A percentile compares a stretch with the other conserved stretches of the same genome.
Conservation (phyloP, 495 filamentous ascomycete species). For the Penicillium mononematosum region DNA sequence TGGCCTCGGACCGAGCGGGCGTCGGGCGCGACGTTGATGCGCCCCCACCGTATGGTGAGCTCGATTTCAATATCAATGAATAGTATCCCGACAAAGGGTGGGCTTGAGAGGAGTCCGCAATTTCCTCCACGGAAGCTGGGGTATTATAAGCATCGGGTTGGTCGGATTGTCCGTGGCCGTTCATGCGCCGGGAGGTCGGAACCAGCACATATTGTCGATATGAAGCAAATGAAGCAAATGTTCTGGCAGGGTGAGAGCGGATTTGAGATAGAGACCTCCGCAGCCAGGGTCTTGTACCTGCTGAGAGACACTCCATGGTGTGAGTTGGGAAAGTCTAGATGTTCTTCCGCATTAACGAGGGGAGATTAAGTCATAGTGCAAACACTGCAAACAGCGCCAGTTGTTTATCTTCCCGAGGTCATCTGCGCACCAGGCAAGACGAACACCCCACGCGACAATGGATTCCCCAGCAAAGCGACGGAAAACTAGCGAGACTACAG, state of each 20-base stretch:
- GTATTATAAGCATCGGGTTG: conserved; percentile 13
- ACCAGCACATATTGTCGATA: conserved; percentile 23
- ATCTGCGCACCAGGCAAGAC: conserved; percentile 10
- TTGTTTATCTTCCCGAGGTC: conserved; percentile 27
- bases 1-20: conserved; percentile 19
- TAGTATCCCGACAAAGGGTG: conserved; percentile 48
- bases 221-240: conserved; percentile 1
- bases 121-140: conserved; percentile 16
- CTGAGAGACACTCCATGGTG: conserved; percentile 36
- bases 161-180: conserved; percentile 14
- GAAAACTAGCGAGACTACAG: conserved; percentile 54
- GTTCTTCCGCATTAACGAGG: conserved; percentile 2
- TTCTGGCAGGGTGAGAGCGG: not conserved
- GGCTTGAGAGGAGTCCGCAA: conserved; percentile 27
- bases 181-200: conserved; percentile 27
- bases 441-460: conserved; percentile 23
- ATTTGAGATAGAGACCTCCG: conserved; percentile 5
- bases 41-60: conserved; percentile 28
- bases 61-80: conserved; percentile 34
- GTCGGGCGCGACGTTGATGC: conserved; percentile 26
- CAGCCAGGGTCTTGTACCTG: conserved; percentile 23
- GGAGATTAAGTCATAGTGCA: conserved; percentile 42
- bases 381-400: conserved; percentile 40
- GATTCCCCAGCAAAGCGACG: conserved; percentile 61
- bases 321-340: conserved; percentile 9